A percentile compares a stretch with the other conserved stretches of the same genome.
These are phyloP conservation scores for Cicer bijugum DNA, from an alignment of 306 rosid genomes.

Conservation along the genomic window DNA sequence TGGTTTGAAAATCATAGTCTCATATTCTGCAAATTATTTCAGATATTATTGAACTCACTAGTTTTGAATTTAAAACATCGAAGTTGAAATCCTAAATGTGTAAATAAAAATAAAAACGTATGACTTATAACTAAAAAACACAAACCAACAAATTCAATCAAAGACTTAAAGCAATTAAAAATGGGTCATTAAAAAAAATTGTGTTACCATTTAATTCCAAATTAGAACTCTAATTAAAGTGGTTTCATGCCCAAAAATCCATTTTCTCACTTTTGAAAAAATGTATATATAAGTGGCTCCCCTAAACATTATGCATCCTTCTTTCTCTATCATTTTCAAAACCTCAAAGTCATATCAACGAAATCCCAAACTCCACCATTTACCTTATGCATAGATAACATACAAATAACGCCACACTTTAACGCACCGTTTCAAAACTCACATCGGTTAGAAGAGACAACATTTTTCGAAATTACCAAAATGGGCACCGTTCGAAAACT, in stretches of 20 bases:
- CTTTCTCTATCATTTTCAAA: constrained; percentile 33
- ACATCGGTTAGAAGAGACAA: background rate
- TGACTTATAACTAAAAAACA: too few relatives aligned
- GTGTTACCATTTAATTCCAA: background rate
- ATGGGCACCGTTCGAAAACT: constrained; percentile 61
- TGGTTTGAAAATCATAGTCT: too few relatives aligned
- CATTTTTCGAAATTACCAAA: background rate
- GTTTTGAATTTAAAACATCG: too few relatives aligned
- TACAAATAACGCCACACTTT: background rate
- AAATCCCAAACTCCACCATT: background rate
- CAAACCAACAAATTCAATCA: too few relatives aligned
- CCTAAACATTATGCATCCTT: constrained; percentile 9
- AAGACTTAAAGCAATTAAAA: too few relatives aligned
- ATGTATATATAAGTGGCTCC: constrained; percentile 34
- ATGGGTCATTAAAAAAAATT: too few relatives aligned
- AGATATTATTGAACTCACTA: too few relatives aligned
- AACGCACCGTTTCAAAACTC: background rate
- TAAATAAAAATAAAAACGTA: too few relatives aligned
- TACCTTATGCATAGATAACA: constrained; percentile 6
- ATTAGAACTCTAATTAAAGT: background rate
- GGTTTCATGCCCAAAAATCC: background rate
- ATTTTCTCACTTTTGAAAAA: background rate
- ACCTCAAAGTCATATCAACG: background rate
- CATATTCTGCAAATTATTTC: too few relatives aligned
- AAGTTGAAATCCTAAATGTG: too few relatives aligned